These are phyloP conservation scores for Amphibolis antarctica DNA, from an alignment of 106 monocot species.

Conservation along the genomic window DNA sequence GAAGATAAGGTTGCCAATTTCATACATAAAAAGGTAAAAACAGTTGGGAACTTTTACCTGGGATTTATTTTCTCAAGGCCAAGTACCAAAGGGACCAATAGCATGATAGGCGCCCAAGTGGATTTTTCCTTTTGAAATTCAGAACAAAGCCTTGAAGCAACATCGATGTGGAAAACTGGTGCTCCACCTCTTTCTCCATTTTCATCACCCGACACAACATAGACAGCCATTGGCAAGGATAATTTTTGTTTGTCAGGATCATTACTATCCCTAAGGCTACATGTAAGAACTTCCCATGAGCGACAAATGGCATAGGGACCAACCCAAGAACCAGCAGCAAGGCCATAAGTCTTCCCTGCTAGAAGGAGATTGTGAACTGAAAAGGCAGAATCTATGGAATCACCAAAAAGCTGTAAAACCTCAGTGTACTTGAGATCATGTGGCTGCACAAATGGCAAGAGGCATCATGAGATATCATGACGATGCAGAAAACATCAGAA, in stretches of 20 bases:
- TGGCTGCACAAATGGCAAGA: constrained; percentile 44
- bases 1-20: too few relatives aligned
- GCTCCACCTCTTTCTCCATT: constrained; percentile 96
- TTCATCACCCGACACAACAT: constrained; percentile 92
- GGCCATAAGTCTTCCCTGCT: constrained; percentile 72
- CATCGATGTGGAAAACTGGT: constrained; percentile 65
- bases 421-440: constrained; percentile 57
- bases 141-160: constrained; percentile 49
- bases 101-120: constrained; percentile 58
- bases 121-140: constrained; percentile 32
- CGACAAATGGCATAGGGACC: constrained; percentile 99
- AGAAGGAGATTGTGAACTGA: constrained; percentile 87
- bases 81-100: constrained; percentile 93
- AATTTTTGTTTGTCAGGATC: constrained; percentile 11
- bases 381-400: constrained; percentile 44
- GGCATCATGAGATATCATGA: not conserved
- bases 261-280: constrained; percentile 20
- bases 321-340: constrained; percentile 88
- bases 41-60: constrained; percentile 29
- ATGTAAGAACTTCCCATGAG: constrained; percentile 77
- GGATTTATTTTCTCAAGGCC: constrained; percentile 93
- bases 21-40: not conserved
- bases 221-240: constrained; percentile 69
- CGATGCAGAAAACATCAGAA: not conserved
- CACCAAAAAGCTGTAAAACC: constrained; percentile 76